phyloP scores from a whole-genome alignment of 192 early-diverging fungal species.

The Rhizophagus sp. region DNA sequence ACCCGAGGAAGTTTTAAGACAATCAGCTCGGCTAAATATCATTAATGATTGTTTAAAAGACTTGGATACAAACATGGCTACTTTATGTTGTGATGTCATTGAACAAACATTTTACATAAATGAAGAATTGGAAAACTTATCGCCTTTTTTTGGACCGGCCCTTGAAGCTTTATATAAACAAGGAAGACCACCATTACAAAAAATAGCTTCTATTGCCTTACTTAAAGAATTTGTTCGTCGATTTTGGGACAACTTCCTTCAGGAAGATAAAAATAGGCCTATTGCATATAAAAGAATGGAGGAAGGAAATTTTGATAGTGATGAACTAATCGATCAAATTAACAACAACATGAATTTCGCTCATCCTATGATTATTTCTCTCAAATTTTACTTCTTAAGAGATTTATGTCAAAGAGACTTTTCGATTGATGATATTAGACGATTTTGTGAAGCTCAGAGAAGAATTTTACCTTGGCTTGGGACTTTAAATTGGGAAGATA shows the following conservation, averaged over 20 bases:
- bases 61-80: constrained; percentile 1
- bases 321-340: background rate
- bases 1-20: background rate
- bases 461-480: constrained; percentile 13
- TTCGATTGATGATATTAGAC: constrained; percentile 19
- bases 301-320: background rate
- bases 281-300: background rate
- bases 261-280: background rate
- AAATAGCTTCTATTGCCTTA: constrained; percentile 24
- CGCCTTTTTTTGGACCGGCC: background rate
- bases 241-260: constrained; percentile 1
- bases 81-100: constrained; percentile 31
- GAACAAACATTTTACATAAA: constrained; percentile 19
- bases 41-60: constrained; percentile 21
- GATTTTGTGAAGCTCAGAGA: constrained; percentile 18
- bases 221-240: constrained; percentile 30
- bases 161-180: background rate
- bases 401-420: constrained; percentile 11
- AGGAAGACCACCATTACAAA: constrained; percentile 6
- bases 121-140: background rate
- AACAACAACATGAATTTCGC: constrained; percentile 12
- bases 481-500: constrained; percentile 11
- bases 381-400: constrained; percentile 31
- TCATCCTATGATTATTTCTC: constrained; percentile 21
- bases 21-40: constrained; percentile 10